These are phyloP conservation scores for Arabidopsis arenosa DNA, from an alignment of 345 rosid species.

Conservation along the genomic window DNA sequence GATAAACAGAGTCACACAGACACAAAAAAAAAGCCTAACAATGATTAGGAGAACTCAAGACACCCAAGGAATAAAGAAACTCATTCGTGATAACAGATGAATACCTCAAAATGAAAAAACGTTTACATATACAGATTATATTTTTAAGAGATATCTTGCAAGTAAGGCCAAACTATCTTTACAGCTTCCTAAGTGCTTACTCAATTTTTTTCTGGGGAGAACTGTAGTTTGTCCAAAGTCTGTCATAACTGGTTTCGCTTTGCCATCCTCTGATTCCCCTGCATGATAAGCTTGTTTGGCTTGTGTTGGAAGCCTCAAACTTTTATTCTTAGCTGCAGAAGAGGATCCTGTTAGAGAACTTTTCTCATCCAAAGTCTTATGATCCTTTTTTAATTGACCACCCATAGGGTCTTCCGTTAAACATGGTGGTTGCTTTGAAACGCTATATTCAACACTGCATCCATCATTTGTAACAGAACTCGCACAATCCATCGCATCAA, in stretches of 20 bases:
- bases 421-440: conserved; percentile 10
- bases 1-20: conserved; percentile 4
- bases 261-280: conserved; percentile 38
- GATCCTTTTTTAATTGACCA: conserved; percentile 7
- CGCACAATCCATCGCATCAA: conserved; percentile 22
- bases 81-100: conserved; percentile 18
- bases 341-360: conserved; percentile 34
- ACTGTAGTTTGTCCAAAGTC: conserved; percentile 6
- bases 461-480: conserved; percentile 23
- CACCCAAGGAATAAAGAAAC: conserved; percentile 2
- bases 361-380: conserved; percentile 25
- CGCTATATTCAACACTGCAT: not conserved
- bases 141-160: conserved; percentile 1
- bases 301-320: conserved; percentile 41
- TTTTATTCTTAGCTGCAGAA: conserved; percentile 41
- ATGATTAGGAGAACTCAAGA: conserved; percentile 7
- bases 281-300: conserved; percentile 36
- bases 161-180: conserved; percentile 10
- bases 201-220: not conserved
- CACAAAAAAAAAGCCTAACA: not conserved
- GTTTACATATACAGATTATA: not conserved
- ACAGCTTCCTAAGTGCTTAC: conserved; percentile 30
- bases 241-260: conserved; percentile 35
- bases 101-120: not conserved
- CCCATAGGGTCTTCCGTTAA: not conserved